Base-by-base conservation (phyloP, 139 green algal species). In the Chlamydomonas sp. region DNA sequence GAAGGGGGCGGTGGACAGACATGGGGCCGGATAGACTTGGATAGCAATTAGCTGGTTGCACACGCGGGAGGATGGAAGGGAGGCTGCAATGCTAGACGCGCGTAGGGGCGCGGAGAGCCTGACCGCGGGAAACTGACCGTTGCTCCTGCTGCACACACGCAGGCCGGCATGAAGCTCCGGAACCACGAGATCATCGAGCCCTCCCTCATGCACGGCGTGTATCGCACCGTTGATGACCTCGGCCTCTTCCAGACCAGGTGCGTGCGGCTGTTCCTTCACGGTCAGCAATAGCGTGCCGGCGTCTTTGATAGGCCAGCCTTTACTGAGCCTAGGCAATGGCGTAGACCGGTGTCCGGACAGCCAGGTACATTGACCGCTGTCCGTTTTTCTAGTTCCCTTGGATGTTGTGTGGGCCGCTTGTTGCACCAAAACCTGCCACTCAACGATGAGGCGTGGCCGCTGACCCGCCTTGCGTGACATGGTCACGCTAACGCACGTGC, bases 101-200 rank as follows among this genome's bases (percentile, higher is more conserved):
- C 31, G 31, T 49, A 49, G 0, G 31, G 31, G 31, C 31, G 31
- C 31, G 31, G 31, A 49, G 31, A 49, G 31, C 31, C 31, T 49
- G 31, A 49, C 31, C 31, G 31, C 31, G 31, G 31, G 31, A 49
- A 49, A 49, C 31, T 49, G 31, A 49, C 31, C 31, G 31, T 49
- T 49, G 31, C 31, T 49, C 31, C 31, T 49, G 31, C 31, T 49
- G 31, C 31, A 49, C 31, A 49, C 20, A 1, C 18, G 3, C 82
- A 87, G 82, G 71, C 57, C 2, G 82, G 82, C 31, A 17, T 71
- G 59, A 87, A 74, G 82, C 82, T 87, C 12, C 80, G 80, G 5
- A 62, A 71, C 68, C 80, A 85, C 80, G 57, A 78, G 58, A 60
- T 85, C 57, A 66, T 75, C 15, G 71, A 79, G 57, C 79, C 58